Percentiles rank a stretch among this genome's conserved stretches.
Evolutionary conservation across 2,329 filamentous ascomycete species (phyloP).

Genomic region (Fusarium agapanthi): DNA sequence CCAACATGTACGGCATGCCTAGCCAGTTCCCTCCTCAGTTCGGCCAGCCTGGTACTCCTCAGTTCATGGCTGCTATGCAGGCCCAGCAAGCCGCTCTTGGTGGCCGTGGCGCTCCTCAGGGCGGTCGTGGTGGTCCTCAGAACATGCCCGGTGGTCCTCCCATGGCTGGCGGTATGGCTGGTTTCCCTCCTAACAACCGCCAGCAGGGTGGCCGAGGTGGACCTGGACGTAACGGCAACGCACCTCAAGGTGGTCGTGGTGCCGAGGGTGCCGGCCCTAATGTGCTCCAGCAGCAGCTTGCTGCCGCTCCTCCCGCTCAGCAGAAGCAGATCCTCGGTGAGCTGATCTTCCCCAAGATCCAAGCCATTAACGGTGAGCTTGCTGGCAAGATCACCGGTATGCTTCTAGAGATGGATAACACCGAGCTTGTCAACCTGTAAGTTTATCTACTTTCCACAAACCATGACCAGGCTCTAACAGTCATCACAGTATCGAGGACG

Average conservation of each 20-base stretch:
- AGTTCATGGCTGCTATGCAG: slow-evolving; percentile 84
- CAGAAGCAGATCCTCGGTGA: slow-evolving; percentile 99
- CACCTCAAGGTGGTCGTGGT: slow-evolving; percentile 60
- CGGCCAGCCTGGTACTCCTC: slow-evolving; percentile 80
- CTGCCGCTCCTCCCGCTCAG: slow-evolving; percentile 69
- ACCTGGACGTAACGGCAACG: slow-evolving; percentile 55
- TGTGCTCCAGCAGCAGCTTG: slow-evolving; percentile 67
- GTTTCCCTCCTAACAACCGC: slow-evolving; percentile 65
- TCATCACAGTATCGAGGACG: slow-evolving; percentile 81
- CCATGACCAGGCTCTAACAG: slow-evolving; percentile 31
- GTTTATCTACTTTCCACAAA: slow-evolving; percentile 51
- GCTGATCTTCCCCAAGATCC: slow-evolving; percentile 98
- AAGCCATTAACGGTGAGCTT: slow-evolving; percentile 90
- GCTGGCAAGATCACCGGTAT: slow-evolving; percentile 99
- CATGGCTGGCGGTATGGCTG: slow-evolving; percentile 61
- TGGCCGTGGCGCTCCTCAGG: slow-evolving; percentile 71
- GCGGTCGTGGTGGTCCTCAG: slow-evolving; percentile 68
- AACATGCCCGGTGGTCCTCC: slow-evolving; percentile 78
- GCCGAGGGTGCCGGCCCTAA: slow-evolving; percentile 43
- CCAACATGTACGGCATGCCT: slow-evolving; percentile 84
- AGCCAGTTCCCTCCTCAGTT: slow-evolving; percentile 84
- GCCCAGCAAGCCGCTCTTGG: slow-evolving; percentile 70
- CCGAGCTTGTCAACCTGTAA: slow-evolving; percentile 94
- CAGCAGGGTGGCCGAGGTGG: slow-evolving; percentile 61
- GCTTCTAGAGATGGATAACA: slow-evolving; percentile 99